Base-by-base conservation (phyloP, 139 green algal genomes). In the Zygnema circumcarinatum region DNA sequence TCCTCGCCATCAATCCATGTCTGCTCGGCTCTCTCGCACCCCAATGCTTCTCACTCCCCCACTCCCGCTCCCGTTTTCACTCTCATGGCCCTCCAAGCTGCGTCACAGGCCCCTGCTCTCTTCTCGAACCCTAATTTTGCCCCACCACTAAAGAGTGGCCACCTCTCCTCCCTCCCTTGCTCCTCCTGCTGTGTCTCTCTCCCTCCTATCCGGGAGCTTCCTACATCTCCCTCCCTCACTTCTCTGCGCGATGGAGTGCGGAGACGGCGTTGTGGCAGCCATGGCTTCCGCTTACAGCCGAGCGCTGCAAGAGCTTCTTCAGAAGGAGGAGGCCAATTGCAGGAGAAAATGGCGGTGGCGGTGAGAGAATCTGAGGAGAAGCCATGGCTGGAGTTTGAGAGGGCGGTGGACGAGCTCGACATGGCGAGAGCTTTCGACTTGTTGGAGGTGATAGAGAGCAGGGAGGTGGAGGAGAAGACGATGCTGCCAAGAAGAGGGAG, bases 301-400 rank as follows among this genome's bases (percentile, higher is more conserved):
- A 42, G 38, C 68, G 21, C 68, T 33, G 35, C 68, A 35, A 33
- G 68, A 76, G 38, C 68, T 33, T 76, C 68, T 33, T 35, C 38
- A 76, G 68, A 76, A n/a, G n/a, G n/a, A n/a, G n/a, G n/a, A 33
- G 38, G 35, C 68, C 68, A 33, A 29, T 29, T 29, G 16, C 68
- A 33, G 38, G 68, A 76, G 38, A 35, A 33, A 35, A 33, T 42
- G 38, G 68, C 68, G 3, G 68, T 42, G 16, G 38, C 68, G 20
- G 35, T 7, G 68, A 33, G 35, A 0, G 68, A 76, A 76, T 81
- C 74, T 31, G n/a, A 47, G 74, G n/a, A 33, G 29, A 29, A 47
- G n/a, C 31, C 74, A 52, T 81, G 74, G 74, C 74, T 81, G 29
- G 74, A 81, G 25, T 81, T 67, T 81, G 74, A 81, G 39, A 16